Conservation (phyloP, 2,329 filamentous ascomycete genomes). For the Geoglossum cookeanum region DNA sequence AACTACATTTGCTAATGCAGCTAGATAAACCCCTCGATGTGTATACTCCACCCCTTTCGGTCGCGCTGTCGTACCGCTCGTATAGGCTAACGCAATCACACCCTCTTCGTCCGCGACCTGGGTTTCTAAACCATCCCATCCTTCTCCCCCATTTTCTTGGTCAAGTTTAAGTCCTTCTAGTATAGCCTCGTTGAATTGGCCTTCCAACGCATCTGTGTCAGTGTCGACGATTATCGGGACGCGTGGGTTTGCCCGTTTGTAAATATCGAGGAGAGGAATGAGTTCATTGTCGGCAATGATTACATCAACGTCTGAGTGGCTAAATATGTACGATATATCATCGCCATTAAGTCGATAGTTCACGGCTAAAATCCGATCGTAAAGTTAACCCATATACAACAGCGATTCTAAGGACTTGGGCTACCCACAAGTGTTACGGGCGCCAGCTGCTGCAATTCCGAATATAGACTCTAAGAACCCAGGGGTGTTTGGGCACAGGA, state of each 20-base stretch:
- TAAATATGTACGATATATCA: conserved; percentile 81
- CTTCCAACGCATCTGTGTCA: conserved; percentile 62
- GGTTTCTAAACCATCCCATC: conserved; percentile 59
- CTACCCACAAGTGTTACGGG: conserved; percentile 44
- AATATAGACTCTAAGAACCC: conserved; percentile 85
- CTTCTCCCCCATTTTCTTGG: conserved; percentile 38
- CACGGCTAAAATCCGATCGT: conserved; percentile 24
- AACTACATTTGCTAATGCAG: conserved; percentile 65
- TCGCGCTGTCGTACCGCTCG: conserved; percentile 74
- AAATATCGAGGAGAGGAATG: conserved; percentile 46
- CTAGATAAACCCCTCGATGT: conserved; percentile 73
- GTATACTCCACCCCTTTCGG: conserved; percentile 92
- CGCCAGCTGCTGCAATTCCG: conserved; percentile 66
- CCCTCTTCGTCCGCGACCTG: conserved; percentile 59
- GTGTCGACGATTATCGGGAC: conserved; percentile 63
- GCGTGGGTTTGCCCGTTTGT: conserved; percentile 37
- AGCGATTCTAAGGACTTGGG: not conserved
- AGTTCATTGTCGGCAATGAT: conserved; percentile 82
- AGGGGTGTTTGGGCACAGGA: conserved; percentile 82
- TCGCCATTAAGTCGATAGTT: conserved; percentile 63
- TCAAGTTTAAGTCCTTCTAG: conserved; percentile 64
- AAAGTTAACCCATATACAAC: not conserved
- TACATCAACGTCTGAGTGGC: conserved; percentile 66
- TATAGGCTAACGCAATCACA: conserved; percentile 77
- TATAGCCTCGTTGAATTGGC: conserved; percentile 60